Conservation (phyloP, 2,329 filamentous ascomycete species). For the Westerdykella sp. region DNA sequence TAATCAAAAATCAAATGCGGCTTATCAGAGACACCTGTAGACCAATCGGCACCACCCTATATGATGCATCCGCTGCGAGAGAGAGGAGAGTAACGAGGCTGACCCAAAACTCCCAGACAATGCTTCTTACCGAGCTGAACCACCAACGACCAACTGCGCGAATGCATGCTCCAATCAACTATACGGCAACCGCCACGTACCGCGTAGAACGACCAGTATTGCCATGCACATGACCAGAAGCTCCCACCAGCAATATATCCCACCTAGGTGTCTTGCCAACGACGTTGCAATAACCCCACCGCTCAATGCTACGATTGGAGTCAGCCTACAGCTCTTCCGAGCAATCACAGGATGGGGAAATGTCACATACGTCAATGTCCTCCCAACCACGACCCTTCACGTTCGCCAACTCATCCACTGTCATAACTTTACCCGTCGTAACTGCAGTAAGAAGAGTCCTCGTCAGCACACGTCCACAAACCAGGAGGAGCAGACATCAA, state of each 20-base stretch:
- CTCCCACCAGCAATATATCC: neutral
- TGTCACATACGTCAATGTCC: constrained; percentile 50
- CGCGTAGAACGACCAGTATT: too few relatives aligned
- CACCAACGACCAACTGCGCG: too few relatives aligned
- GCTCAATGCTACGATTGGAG: constrained; percentile 26
- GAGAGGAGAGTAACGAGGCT: too few relatives aligned
- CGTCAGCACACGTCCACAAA: constrained; percentile 12
- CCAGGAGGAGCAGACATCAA: neutral
- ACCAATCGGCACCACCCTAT: too few relatives aligned
- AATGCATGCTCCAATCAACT: too few relatives aligned
- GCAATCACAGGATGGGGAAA: neutral
- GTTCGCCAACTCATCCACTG: constrained; percentile 73
- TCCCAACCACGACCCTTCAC: constrained; percentile 92
- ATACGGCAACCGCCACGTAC: too few relatives aligned
- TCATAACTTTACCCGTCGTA: constrained; percentile 85
- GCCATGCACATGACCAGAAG: too few relatives aligned
- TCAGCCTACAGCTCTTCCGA: constrained; percentile 11
- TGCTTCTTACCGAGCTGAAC: too few relatives aligned
- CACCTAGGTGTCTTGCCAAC: neutral
- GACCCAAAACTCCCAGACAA: too few relatives aligned
- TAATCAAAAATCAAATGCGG: too few relatives aligned
- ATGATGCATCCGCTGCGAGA: too few relatives aligned
- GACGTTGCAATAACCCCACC: constrained; percentile 5
- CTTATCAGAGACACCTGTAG: too few relatives aligned
- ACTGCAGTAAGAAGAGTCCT: constrained; percentile 38